Evolutionary conservation across 1,284 basidiomycete species (phyloP), one percentile per base, ranked within the genome.

Genomic region (Ceratobasidium sp.): DNA sequence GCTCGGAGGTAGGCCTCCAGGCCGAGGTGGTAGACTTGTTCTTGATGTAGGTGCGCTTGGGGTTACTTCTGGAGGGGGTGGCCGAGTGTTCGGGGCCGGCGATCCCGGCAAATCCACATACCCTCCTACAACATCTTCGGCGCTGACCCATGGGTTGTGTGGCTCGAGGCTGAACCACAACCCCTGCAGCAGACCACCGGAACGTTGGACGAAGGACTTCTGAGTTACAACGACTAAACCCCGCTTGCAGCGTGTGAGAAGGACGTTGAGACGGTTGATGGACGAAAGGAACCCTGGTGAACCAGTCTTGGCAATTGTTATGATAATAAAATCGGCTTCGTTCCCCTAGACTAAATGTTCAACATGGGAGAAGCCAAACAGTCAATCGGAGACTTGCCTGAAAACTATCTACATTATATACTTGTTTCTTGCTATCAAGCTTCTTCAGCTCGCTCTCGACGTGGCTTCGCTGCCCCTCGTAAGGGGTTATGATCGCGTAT

Each of bases 401-500:
- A 33, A 73, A 73, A 42, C 71, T 73, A 28, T 72, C 69, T 26
- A 58, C 26, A 15, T 53, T 56, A 51, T 39, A 69, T 10, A 69
- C 67, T 28, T 49, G 42, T 33, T 46, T 26, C 23, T 53, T 13
- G 26, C 26, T 6, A 23, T 67, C 51, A 13, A 82, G 84, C 3
- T 53, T 15, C 55, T 39, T n/a, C 5, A 44, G 6, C 9, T 77
- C 79, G 0, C 84, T 79, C 81, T 92, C 89, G 82, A 94, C 87
- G 6, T 84, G 72, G 46, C 83, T 86, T 18, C 91, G 87, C 82
- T 94, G 92, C 3, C 86, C 88, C 82, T 92, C 91, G 87, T 94
- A 94, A 0, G 92, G 92, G 4, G 91, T 94, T 67, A 94, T 91
- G 70, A 94, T 89, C 61, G 88, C 87, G 82, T 87, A 93, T 0